Conservation (phyloP, 306 rosid species). For the Rosa persica region DNA sequence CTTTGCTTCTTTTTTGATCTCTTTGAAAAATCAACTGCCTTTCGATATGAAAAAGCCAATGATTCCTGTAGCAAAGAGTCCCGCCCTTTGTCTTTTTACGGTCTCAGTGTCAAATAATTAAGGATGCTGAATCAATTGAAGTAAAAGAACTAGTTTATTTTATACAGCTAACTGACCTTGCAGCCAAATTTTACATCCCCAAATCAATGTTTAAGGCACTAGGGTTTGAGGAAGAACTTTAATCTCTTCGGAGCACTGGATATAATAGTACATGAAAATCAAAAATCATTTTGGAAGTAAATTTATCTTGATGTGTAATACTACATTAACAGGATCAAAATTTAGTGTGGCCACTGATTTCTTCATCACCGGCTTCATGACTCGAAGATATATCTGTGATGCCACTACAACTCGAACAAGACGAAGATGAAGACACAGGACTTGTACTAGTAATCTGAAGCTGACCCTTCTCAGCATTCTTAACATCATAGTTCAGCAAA, state of each 20-base stretch:
- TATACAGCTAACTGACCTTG: background rate
- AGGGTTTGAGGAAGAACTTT: slow-evolving; percentile 8
- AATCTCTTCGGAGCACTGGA: background rate
- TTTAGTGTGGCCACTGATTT: slow-evolving; percentile 30
- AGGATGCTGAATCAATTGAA: background rate
- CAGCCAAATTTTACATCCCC: slow-evolving; percentile 15
- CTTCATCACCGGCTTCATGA: slow-evolving; percentile 29
- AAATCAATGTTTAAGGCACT: background rate
- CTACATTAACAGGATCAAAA: slow-evolving; percentile 10
- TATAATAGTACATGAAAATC: slow-evolving; percentile 1
- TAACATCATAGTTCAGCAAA: slow-evolving; percentile 5
- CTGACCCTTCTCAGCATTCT: slow-evolving; percentile 24
- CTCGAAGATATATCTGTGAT: slow-evolving; percentile 51
- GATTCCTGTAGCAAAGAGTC: slow-evolving; percentile 25
- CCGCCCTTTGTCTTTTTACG: background rate
- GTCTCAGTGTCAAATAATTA: background rate
- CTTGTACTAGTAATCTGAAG: slow-evolving; percentile 19
- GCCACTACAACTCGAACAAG: slow-evolving; percentile 63
- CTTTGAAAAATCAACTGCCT: slow-evolving; percentile 14
- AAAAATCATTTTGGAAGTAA: background rate
- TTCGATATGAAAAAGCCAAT: slow-evolving; percentile 19
- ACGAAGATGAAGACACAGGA: slow-evolving; percentile 47
- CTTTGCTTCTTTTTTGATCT: slow-evolving; percentile 15
- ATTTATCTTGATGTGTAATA: background rate
- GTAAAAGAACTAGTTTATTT: background rate